phyloP scores from a whole-genome alignment of 768 basidiomycete genomes.

The Agaricus subrufescens region DNA sequence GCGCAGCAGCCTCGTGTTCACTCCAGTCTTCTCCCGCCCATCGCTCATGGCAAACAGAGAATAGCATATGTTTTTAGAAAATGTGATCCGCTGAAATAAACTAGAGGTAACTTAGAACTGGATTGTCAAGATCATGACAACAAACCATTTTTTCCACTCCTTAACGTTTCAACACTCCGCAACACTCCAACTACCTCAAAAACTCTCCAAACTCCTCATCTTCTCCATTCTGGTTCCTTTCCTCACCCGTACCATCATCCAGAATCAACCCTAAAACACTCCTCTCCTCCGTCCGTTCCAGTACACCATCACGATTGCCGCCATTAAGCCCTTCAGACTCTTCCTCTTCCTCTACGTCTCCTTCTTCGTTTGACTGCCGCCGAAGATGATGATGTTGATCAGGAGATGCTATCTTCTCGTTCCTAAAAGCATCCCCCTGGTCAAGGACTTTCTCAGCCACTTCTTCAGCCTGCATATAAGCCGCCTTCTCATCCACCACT shows the following conservation, averaged over 20 bases:
- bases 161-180: neutral
- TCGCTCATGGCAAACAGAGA: no score
- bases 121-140: neutral
- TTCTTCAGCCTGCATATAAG: constrained; percentile 2
- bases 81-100: no score
- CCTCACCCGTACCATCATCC: neutral
- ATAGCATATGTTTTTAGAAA: no score
- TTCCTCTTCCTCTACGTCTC: neutral
- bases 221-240: neutral
- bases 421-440: neutral
- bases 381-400: neutral
- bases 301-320: neutral
- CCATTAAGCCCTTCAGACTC: neutral
- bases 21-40: no score
- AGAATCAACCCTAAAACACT: neutral
- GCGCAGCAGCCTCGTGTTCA: no score
- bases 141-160: neutral
- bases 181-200: neutral
- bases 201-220: neutral
- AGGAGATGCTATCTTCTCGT: neutral
- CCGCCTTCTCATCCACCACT: constrained; percentile 22
- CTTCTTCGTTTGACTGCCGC: neutral
- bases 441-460: neutral
- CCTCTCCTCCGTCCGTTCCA: neutral
- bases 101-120: neutral